Conservation (phyloP, 2,329 filamentous ascomycete genomes). For the Claviceps fusiformis region DNA sequence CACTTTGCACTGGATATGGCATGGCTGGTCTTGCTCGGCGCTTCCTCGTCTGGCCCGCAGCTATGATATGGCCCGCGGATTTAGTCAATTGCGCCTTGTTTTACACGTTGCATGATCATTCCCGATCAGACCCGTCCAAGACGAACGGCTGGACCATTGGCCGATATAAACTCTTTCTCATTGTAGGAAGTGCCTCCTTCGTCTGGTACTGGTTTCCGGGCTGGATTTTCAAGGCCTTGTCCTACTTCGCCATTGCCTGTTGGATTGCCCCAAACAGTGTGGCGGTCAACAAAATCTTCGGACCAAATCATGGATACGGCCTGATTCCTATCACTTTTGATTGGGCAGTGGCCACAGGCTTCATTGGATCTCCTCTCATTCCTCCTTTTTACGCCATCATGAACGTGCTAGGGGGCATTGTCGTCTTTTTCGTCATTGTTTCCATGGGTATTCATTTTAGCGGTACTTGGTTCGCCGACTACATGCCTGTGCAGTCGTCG, state of each 20-base stretch:
- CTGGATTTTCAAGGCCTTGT: conserved; percentile 48
- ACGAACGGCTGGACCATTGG: conserved; percentile 48
- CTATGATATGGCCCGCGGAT: conserved; percentile 45
- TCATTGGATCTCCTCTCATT: conserved; percentile 35
- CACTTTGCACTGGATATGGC: conserved; percentile 43
- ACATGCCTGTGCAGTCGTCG: conserved; percentile 47
- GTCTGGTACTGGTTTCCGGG: conserved; percentile 50
- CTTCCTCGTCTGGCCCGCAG: conserved; percentile 39
- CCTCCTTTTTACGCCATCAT: conserved; percentile 41
- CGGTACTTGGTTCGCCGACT: conserved; percentile 43
- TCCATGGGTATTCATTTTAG: conserved; percentile 47
- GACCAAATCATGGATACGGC: conserved; percentile 42
- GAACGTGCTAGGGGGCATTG: conserved; percentile 38
- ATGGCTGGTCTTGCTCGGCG: conserved; percentile 39
- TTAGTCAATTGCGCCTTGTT: conserved; percentile 40
- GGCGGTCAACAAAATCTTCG: conserved; percentile 50
- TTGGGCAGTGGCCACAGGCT: conserved; percentile 34
- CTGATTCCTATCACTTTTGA: conserved; percentile 48
- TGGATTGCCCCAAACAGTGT: conserved; percentile 48
- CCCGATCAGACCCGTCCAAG: conserved; percentile 31
- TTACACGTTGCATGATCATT: conserved; percentile 32
- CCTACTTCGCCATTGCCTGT: conserved; percentile 48
- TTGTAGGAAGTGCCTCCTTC: conserved; percentile 36
- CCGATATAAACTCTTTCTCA: conserved; percentile 50
- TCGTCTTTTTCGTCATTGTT: conserved; percentile 41